A percentile compares a stretch with the other conserved stretches of the same genome.
phyloP scores from a whole-genome alignment of 768 basidiomycete species.

The Termitomyces sp. region DNA sequence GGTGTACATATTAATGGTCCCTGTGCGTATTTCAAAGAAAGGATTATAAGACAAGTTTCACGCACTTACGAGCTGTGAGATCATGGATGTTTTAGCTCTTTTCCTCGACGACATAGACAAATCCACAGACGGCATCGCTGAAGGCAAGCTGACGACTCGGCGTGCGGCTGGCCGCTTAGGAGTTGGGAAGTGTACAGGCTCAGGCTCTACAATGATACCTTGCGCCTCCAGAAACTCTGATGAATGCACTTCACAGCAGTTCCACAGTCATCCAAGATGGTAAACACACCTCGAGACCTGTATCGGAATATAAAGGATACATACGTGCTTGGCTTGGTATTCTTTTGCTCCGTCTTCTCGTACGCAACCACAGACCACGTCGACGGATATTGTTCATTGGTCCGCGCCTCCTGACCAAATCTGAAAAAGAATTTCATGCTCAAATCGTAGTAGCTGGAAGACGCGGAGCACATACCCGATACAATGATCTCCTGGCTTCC shows the following conservation, averaged over 20 bases:
- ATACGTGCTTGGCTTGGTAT: conserved; percentile 38
- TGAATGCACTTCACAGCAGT: neutral
- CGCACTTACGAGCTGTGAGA: conserved; percentile 7
- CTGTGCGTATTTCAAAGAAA: conserved; percentile 9
- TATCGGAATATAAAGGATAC: conserved; percentile 71
- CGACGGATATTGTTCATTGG: conserved; percentile 35
- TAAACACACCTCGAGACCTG: conserved; percentile 43
- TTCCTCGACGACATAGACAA: conserved; percentile 19
- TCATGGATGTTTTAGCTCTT: conserved; percentile 16
- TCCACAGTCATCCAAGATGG: neutral
- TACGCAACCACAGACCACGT: conserved; percentile 57
- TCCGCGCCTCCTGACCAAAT: conserved; percentile 40
- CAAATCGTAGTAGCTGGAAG: neutral
- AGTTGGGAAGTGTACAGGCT: conserved; percentile 19
- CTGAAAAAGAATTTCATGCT: conserved; percentile 24
- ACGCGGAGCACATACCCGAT: conserved; percentile 37
- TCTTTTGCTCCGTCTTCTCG: conserved; percentile 29
- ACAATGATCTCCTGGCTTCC: conserved; percentile 38
- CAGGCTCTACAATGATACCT: conserved; percentile 39
- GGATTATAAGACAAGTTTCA: neutral
- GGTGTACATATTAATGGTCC: conserved; percentile 15
- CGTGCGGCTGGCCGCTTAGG: conserved; percentile 24
- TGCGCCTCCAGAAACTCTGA: conserved; percentile 49
- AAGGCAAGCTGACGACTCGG: conserved; percentile 40
- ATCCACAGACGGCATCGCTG: conserved; percentile 13